These are phyloP conservation scores for Nephelium lappaceum DNA, from an alignment of 345 rosid genomes.

Conservation along the genomic window DNA sequence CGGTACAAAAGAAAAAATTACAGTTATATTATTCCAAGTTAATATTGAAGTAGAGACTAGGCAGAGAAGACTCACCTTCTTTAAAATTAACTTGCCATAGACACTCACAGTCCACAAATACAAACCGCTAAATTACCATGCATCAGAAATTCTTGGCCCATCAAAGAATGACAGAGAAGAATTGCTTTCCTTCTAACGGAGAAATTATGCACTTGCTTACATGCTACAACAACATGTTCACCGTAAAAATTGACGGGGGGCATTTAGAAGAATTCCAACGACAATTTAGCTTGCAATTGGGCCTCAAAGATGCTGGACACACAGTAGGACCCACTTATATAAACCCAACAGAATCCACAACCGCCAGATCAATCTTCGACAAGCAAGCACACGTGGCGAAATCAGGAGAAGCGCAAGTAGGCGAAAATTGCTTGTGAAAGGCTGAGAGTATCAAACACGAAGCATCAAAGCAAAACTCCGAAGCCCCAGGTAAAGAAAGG, in stretches of 20 bases:
- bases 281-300: neutral
- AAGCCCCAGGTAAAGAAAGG: conserved; percentile 13
- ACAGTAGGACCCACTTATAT: no score
- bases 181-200: no score
- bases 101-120: no score
- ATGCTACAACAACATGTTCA: no score
- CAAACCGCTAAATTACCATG: neutral
- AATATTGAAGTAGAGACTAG: no score
- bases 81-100: no score
- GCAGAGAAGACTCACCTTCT: no score
- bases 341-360: neutral
- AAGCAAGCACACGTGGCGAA: conserved; percentile 1
- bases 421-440: neutral
- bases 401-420: neutral
- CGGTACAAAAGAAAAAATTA: no score
- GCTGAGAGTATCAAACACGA: neutral
- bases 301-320: neutral
- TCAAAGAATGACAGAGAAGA: neutral
- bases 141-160: neutral
- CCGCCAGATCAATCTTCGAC: neutral
- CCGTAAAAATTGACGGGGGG: neutral
- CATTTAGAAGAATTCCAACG: neutral
- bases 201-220: no score
- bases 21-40: no score
- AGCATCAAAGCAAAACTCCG: neutral